Evolutionary conservation across 495 filamentous ascomycete genomes (phyloP).

Genomic region (Neurospora terricola): DNA sequence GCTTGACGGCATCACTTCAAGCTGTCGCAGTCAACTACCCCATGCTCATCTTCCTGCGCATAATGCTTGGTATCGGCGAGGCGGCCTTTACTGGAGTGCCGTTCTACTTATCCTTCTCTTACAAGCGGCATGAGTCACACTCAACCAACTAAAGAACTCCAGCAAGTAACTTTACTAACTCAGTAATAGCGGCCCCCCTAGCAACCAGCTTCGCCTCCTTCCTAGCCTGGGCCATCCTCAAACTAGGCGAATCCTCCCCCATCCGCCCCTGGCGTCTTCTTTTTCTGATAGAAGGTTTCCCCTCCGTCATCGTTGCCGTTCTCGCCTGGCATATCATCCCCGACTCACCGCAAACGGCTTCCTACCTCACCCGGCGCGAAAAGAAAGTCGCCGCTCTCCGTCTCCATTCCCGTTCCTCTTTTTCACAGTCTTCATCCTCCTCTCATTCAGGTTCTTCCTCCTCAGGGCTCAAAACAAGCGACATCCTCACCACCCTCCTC

Average conservation of each 20-base stretch:
- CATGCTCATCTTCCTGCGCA: slow-evolving; percentile 54
- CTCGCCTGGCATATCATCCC: slow-evolving; percentile 66
- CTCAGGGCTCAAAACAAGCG: too few relatives aligned
- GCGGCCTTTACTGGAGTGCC: slow-evolving; percentile 70
- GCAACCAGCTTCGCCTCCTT: slow-evolving; percentile 78
- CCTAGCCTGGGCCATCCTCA: slow-evolving; percentile 73
- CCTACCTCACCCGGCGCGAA: slow-evolving; percentile 63
- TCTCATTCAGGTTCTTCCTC: too few relatives aligned
- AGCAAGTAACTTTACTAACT: too few relatives aligned
- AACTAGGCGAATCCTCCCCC: slow-evolving; percentile 41
- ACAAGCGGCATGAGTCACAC: slow-evolving; percentile 69
- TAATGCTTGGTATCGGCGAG: slow-evolving; percentile 62
- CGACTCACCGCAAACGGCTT: slow-evolving; percentile 56
- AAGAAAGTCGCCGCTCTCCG: slow-evolving; percentile 62
- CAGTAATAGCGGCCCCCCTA: slow-evolving; percentile 59
- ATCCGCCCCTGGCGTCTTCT: slow-evolving; percentile 76
- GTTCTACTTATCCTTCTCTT: slow-evolving; percentile 79
- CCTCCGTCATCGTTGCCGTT: slow-evolving; percentile 56
- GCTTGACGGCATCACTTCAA: slow-evolving; percentile 62
- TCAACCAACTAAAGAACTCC: too few relatives aligned
- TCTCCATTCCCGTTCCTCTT: too few relatives aligned
- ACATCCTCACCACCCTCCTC: slow-evolving; percentile 27
- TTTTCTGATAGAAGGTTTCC: slow-evolving; percentile 81
- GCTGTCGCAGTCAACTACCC: slow-evolving; percentile 61
- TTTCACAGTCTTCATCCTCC: too few relatives aligned